Evolutionary conservation across 371 early-diverging fungal genomes (phyloP), one percentile per base, ranked within the genome.

Genomic region (Paraphysoderma sedebokerense): DNA sequence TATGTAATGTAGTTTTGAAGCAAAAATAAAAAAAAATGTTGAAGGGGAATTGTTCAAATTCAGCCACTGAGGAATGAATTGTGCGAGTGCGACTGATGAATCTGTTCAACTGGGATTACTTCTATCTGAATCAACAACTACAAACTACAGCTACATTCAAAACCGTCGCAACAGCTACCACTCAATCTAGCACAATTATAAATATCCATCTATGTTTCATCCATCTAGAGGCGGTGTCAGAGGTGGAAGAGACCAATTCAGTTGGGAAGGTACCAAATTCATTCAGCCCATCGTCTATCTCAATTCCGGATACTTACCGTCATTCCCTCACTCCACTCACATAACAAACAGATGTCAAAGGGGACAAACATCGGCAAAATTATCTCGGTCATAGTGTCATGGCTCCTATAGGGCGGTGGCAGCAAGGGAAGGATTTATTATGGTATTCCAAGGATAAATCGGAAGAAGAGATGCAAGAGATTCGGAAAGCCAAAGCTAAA

Each of bases 311-410:
- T 15, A 4, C 13, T 33, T 15, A 0, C 47, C 50, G 23, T 3
- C 11, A 11, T n/a, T 23, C n/a, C n/a, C n/a, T n/a, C n/a, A n/a
- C n/a, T n/a, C n/a, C n/a, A n/a, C n/a, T n/a, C n/a, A n/a, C n/a
- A n/a, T n/a, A n/a, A n/a, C n/a, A n/a, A n/a, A 6, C 7, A 20
- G 75, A 77, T 42, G 87, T 82, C 28, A 83, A 84, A 55, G 76
- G 79, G 44, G 85, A 87, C 56, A 81, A 83, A 52, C 65, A 85
- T 57, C 70, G 88, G 36, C 84, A 83, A 66, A 81, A 83, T 58
- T 87, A 87, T 57, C 70, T 87, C 15, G 88, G 88, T 11, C 81
- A 87, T 61, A 83, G 84, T 2, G 49, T 87, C 19, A 73, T 71
- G 56, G 88, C 88, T 0, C 79, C 85, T 7, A 82, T 85, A 0